Evolutionary conservation across 225 moss, liverwort and hornwort genomes (phyloP).

Genomic region (Polytrichum formosum): DNA sequence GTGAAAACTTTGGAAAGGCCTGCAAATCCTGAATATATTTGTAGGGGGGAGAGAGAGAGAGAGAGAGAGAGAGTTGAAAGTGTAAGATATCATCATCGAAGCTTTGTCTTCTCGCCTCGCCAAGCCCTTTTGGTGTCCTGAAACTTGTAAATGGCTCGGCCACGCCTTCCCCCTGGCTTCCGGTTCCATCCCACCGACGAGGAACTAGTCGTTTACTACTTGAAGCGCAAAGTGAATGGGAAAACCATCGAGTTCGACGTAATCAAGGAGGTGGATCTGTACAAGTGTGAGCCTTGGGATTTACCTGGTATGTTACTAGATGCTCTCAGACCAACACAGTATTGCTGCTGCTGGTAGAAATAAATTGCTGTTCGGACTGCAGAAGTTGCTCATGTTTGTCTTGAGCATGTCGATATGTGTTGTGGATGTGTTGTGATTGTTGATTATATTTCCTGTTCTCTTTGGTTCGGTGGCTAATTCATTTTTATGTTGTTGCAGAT

Average conservation of each 20-base stretch:
- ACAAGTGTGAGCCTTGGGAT: slow-evolving; percentile 93
- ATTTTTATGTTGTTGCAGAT: slow-evolving; percentile 22
- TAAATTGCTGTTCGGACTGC: neutral
- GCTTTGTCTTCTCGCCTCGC: too few relatives aligned
- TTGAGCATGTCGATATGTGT: neutral
- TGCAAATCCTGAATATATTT: too few relatives aligned
- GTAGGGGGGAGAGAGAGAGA: too few relatives aligned
- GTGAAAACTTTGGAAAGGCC: too few relatives aligned
- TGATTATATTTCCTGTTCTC: neutral
- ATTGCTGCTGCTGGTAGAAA: neutral
- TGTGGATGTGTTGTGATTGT: neutral
- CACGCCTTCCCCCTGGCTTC: slow-evolving; percentile 63
- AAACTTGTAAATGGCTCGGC: slow-evolving; percentile 5
- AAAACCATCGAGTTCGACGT: slow-evolving; percentile 47
- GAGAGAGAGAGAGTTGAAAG: too few relatives aligned
- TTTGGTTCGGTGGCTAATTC: neutral
- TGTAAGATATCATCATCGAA: too few relatives aligned
- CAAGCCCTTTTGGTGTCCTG: too few relatives aligned
- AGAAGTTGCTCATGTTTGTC: neutral
- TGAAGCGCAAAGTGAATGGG: slow-evolving; percentile 71
- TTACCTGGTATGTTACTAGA: slow-evolving; percentile 41
- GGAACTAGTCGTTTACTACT: slow-evolving; percentile 72
- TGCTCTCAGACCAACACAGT: neutral
- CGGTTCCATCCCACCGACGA: slow-evolving; percentile 86
- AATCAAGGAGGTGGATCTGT: slow-evolving; percentile 66